Evolutionary conservation across 306 rosid genomes (phyloP), one percentile per base, ranked within the genome.

Genomic region (Glycine soja): DNA sequence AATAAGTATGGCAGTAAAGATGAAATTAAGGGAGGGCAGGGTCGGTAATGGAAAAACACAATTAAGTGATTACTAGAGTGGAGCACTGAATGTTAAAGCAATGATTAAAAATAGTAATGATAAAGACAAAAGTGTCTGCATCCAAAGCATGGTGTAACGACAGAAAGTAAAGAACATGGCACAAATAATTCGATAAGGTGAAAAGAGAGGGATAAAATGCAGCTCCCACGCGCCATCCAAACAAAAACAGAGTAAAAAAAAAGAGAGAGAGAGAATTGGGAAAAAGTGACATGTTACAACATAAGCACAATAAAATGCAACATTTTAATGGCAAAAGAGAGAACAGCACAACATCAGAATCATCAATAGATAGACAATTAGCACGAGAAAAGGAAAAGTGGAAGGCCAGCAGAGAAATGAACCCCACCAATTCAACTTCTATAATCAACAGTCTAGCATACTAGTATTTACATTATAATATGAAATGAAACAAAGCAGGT

Each of bases 261-360:
- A n/a, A n/a, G n/a, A n/a, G n/a, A n/a, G 2, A 24, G 30, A 24
- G 30, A 24, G 30, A 72, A 9, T 52, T 15, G 47, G 4, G 14
- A 59, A 72, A 24, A 77, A 40, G 10, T 43, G 65, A 16, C 38
- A 50, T 7, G 51, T 24, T 62, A 48, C 54, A 51, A 67, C 72
- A 40, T 24, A 59, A 75, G n/a, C 66, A 45, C 85, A 79, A 82
- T 78, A 91, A 84, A 40, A 40, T 87, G 86, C 78, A 75, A 6
- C 51, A 75, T 69, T 79, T 80, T 75, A 75, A 61, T 24, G 30
- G 2, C 30, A 24, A 24, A 24, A 0, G 30, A 24, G 30, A 24
- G 30, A 24, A 24, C 30, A 24, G 30, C 30, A 24, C 30, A 19
- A 19, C 24, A 24, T 24, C 30, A 24, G 30, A 24, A 24, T 24